Percentiles rank a stretch among this genome's conserved stretches.
phyloP scores from a whole-genome alignment of 768 basidiomycete genomes.

The Fibroporia radiculosa region DNA sequence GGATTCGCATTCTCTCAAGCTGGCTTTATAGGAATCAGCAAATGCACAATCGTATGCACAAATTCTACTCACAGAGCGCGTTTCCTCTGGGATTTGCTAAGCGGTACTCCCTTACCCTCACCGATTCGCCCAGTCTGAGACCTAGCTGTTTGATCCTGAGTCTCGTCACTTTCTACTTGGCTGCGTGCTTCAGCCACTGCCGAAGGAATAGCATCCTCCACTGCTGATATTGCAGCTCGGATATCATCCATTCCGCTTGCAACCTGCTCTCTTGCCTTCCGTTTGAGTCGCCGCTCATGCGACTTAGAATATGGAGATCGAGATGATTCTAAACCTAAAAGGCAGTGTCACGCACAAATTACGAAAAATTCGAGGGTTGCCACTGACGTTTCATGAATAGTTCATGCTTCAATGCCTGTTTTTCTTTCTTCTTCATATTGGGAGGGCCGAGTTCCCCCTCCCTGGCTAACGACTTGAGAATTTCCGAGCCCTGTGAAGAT shows the following conservation, averaged over 20 bases:
- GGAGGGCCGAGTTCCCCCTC: conserved; percentile 17
- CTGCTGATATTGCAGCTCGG: conserved; percentile 43
- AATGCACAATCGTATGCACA: not conserved
- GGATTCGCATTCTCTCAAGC: conserved; percentile 60
- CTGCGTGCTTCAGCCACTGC: conserved; percentile 12
- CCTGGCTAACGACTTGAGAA: conserved; percentile 30
- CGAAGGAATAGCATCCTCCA: conserved; percentile 32
- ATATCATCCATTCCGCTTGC: conserved; percentile 27
- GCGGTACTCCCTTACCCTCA: conserved; percentile 49
- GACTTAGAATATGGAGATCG: conserved; percentile 61
- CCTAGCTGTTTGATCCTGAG: conserved; percentile 14
- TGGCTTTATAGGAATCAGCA: conserved; percentile 34
- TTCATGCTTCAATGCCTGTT: conserved; percentile 56
- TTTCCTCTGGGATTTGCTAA: conserved; percentile 60
- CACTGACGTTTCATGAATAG: conserved; percentile 57
- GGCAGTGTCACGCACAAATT: not conserved
- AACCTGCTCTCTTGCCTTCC: conserved; percentile 44
- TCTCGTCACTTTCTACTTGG: conserved; percentile 9
- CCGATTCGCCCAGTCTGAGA: conserved; percentile 52
- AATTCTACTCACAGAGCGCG: conserved; percentile 49
- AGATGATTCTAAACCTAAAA: conserved; percentile 40
- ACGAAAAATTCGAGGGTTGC: not conserved
- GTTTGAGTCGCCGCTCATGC: conserved; percentile 62
- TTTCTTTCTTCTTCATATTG: conserved; percentile 54
- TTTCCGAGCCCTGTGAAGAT: conserved; percentile 32